Base-by-base conservation (phyloP, 2,329 filamentous ascomycete species). In the Aspergillus oerlinghausenensis region DNA sequence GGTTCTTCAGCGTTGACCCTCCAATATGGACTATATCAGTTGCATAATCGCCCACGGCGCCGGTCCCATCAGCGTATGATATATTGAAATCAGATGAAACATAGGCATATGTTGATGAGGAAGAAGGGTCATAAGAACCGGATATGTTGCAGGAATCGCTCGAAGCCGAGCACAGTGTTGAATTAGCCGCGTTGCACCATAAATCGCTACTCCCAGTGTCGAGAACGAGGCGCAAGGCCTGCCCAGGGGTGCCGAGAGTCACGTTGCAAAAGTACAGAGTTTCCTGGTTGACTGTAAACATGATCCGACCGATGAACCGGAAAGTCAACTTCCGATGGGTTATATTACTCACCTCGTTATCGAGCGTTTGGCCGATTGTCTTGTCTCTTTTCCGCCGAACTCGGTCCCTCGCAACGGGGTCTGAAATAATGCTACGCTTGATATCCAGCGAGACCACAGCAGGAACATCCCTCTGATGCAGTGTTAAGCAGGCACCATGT, bases 51-150 rank as follows among this genome's bases (percentile, higher is more conserved):
- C 92, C 92, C 1, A 77, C 71, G 0, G 91, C 89, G 4, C 86
- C 85, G 0, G 89, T 89, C 49, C 89, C 89, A 73, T 96, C 92
- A 43, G 89, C 88, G 63, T 96, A 96, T 1, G 86, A 86, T 61
- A 96, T 96, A 75, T 93, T 92, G 78, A 97, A 96, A 58, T 85
- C 80, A 67, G 83, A 86, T 60, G 85, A 86, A 54, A 96, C 73
- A 68, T 87, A 91, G 35, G 80, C 67, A 73, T 92, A 93, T 2
- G 90, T 89, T 1, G 88, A 90, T 0, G 91, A 96, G 1, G 79
- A 67, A 62, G 80, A 81, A 1, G 81, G 70, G 61, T 75, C 70
- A 67, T 82, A 85, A 7, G 79, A 81, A 17, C 83, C 83, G 2
- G 80, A 78, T 7, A 61, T 62, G 9, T 65, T 64, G 64, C 83